phyloP scores from a whole-genome alignment of 2,329 filamentous ascomycete species.

The Teratosphaeria zuluensis region DNA sequence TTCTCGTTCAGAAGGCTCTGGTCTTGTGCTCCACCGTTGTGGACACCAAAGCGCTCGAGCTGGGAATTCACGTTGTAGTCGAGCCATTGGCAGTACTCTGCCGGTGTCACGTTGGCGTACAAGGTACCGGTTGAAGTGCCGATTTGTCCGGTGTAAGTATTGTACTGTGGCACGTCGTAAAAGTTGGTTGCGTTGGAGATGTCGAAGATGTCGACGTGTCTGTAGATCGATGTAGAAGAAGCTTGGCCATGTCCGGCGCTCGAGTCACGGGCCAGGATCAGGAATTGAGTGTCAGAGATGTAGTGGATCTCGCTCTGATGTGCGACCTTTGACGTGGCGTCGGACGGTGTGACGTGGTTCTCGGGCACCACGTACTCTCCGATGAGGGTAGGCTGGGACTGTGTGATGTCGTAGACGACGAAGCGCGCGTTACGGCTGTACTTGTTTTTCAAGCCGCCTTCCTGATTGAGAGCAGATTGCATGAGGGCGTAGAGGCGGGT shows the following conservation, averaged over 20 bases:
- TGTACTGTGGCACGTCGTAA: slow-evolving; percentile 21
- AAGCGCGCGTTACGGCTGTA: slow-evolving; percentile 51
- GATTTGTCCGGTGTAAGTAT: slow-evolving; percentile 28
- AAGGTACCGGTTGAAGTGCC: slow-evolving; percentile 44
- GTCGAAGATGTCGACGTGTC: slow-evolving; percentile 61
- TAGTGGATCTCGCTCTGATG: slow-evolving; percentile 61
- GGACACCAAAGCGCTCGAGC: slow-evolving; percentile 52
- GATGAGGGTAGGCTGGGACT: slow-evolving; percentile 33
- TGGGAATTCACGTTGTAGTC: slow-evolving; percentile 56
- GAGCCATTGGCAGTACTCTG: slow-evolving; percentile 55
- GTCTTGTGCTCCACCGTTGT: slow-evolving; percentile 57
- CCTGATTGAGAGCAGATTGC: slow-evolving; percentile 55
- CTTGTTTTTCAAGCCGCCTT: slow-evolving; percentile 47
- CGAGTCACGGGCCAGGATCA: slow-evolving; percentile 57
- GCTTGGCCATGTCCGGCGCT: slow-evolving; percentile 49
- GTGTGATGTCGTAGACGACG: slow-evolving; percentile 53
- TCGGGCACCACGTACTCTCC: slow-evolving; percentile 59
- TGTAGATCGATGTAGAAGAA: slow-evolving; percentile 45
- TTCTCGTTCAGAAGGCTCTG: slow-evolving; percentile 59
- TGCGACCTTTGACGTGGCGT: slow-evolving; percentile 44
- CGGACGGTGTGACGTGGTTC: slow-evolving; percentile 37
- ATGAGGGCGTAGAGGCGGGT: slow-evolving; percentile 55
- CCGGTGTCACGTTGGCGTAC: slow-evolving; percentile 44
- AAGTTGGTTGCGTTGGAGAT: slow-evolving; percentile 54
- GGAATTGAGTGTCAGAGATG: slow-evolving; percentile 53